A percentile compares a stretch with the other conserved stretches of the same genome.
These are phyloP conservation scores for Aaosphaeria pasadenensis DNA, from an alignment of 2,329 filamentous ascomycete species.

Conservation along the genomic window DNA sequence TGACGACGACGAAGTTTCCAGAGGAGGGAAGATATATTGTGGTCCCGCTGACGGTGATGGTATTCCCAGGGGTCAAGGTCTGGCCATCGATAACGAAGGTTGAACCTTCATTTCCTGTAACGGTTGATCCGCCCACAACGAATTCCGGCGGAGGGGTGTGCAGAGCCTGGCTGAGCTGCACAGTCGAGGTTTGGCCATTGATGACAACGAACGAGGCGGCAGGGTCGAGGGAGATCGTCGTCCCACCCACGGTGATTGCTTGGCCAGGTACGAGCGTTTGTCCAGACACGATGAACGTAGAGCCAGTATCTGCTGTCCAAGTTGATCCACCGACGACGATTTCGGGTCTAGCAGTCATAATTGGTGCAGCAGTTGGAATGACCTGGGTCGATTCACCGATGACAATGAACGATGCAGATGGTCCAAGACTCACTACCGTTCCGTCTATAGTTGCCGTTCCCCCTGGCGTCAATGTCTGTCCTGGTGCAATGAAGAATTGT, in stretches of 20 bases:
- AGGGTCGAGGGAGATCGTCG: constrained; percentile 26
- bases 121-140: constrained; percentile 9
- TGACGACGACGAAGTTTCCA: constrained; percentile 29
- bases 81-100: constrained; percentile 35
- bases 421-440: constrained; percentile 39
- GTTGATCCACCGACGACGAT: constrained; percentile 30
- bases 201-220: constrained; percentile 29
- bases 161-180: constrained; percentile 5
- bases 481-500: constrained; percentile 42
- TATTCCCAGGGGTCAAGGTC: constrained; percentile 36
- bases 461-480: constrained; percentile 36
- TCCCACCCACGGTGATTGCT: constrained; percentile 27
- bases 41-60: constrained; percentile 30
- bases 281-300: constrained; percentile 27
- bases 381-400: constrained; percentile 30
- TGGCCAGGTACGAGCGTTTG: constrained; percentile 38
- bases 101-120: constrained; percentile 20
- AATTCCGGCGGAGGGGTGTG: not conserved
- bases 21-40: constrained; percentile 30
- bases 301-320: constrained; percentile 8
- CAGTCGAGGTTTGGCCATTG: constrained; percentile 31
- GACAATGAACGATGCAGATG: constrained; percentile 39
- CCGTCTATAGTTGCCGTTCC: constrained; percentile 38
- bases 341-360: constrained; percentile 5
- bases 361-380: constrained; percentile 2